Evolutionary conservation across 257 asterid species (phyloP).

Genomic region (Solanum chiquidenum): DNA sequence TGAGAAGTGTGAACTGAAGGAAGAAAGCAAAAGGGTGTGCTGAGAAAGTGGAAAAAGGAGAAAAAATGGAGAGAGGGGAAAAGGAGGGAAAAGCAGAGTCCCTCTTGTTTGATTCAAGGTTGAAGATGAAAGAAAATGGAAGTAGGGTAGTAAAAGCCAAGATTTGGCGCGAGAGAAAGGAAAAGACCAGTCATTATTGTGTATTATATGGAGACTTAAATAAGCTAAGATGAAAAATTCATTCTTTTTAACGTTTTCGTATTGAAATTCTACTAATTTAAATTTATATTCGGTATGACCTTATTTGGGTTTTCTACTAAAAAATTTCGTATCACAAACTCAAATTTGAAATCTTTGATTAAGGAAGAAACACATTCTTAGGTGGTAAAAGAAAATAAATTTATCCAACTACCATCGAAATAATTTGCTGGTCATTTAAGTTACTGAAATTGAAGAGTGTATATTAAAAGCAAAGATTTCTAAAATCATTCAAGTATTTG

Average conservation of each 20-base stretch:
- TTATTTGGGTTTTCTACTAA: rapidly evolving
- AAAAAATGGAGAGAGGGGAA: neutral
- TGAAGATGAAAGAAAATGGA: neutral
- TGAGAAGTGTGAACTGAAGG: neutral
- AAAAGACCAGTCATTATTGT: slow-evolving; percentile 6
- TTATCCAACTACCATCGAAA: neutral
- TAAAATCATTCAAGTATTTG: neutral
- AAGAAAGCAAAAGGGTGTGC: neutral
- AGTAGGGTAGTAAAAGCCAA: slow-evolving; percentile 5
- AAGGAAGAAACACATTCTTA: too few relatives aligned
- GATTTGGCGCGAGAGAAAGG: slow-evolving; percentile 28
- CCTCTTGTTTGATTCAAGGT: slow-evolving; percentile 19
- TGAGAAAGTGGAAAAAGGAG: slow-evolving; percentile 1
- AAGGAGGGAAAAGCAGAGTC: slow-evolving; percentile 3
- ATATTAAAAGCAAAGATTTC: neutral
- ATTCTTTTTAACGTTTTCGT: too few relatives aligned
- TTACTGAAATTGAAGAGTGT: neutral
- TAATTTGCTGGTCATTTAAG: slow-evolving; percentile 2
- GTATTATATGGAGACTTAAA: neutral
- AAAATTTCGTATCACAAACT: rapidly evolving
- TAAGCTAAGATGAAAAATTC: neutral
- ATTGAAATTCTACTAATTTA: too few relatives aligned
- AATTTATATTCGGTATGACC: too few relatives aligned
- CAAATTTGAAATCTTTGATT: too few relatives aligned
- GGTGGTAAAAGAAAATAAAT: neutral